Percentiles rank a stretch among this genome's conserved stretches.
These are phyloP conservation scores for Alternaria burnsii DNA, from an alignment of 2,329 filamentous ascomycete species.

Conservation along the genomic window DNA sequence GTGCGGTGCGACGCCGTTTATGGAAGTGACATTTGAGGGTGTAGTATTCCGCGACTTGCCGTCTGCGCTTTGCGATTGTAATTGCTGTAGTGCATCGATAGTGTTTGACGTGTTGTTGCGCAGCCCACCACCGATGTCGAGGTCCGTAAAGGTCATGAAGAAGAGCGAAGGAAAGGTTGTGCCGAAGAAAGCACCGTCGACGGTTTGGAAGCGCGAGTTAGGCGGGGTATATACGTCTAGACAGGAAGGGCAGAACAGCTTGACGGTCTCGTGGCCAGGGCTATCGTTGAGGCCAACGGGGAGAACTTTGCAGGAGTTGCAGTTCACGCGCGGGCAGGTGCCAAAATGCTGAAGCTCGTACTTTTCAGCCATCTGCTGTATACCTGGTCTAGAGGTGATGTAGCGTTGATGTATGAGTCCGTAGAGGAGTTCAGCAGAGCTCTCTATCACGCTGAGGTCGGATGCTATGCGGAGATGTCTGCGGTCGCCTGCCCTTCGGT, in stretches of 20 bases:
- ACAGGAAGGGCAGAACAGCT: slow-evolving; percentile 96
- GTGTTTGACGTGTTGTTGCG: slow-evolving; percentile 60
- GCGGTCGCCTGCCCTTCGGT: slow-evolving; percentile 59
- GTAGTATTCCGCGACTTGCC: slow-evolving; percentile 47
- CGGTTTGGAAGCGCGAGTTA: slow-evolving; percentile 95
- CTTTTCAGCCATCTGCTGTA: slow-evolving; percentile 99
- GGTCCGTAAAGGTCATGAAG: slow-evolving; percentile 97
- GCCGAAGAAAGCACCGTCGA: slow-evolving; percentile 97
- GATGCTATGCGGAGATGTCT: slow-evolving; percentile 87
- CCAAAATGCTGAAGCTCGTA: slow-evolving; percentile 98
- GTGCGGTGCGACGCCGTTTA: slow-evolving; percentile 86
- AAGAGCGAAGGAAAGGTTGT: slow-evolving; percentile 97
- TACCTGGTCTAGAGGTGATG: slow-evolving; percentile 94
- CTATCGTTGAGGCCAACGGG: slow-evolving; percentile 95
- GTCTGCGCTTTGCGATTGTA: slow-evolving; percentile 47
- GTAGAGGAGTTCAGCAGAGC: slow-evolving; percentile 96
- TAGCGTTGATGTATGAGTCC: slow-evolving; percentile 98
- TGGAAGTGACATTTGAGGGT: slow-evolving; percentile 50
- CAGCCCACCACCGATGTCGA: slow-evolving; percentile 80
- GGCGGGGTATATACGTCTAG: slow-evolving; percentile 97
- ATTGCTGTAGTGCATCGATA: slow-evolving; percentile 45
- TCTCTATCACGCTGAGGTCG: slow-evolving; percentile 94
- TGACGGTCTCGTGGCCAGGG: slow-evolving; percentile 95
- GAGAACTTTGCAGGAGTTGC: slow-evolving; percentile 86
- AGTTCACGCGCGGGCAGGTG: slow-evolving; percentile 91